Percentiles rank a stretch among this genome's conserved stretches.
Evolutionary conservation across 169 alveolate genomes (phyloP).

Genomic region (Prorocentrum cordatum): DNA sequence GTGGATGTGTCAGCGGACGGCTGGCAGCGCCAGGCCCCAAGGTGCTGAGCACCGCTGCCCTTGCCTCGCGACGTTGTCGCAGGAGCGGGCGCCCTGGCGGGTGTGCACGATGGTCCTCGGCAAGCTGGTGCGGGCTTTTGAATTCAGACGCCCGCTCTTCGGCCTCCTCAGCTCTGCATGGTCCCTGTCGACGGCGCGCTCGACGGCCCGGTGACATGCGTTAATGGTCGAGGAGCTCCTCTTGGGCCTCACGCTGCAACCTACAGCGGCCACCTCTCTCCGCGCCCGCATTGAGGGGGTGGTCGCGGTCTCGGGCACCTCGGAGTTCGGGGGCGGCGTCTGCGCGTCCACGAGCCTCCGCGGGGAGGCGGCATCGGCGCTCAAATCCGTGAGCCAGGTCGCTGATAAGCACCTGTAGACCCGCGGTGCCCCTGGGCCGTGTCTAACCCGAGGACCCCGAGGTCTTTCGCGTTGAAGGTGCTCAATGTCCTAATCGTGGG

Average conservation of each 20-base stretch:
- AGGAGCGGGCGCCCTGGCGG: not conserved
- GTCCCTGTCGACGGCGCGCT: not conserved
- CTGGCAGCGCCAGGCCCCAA: not conserved
- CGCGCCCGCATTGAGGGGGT: not conserved
- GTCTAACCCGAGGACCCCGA: too few relatives aligned
- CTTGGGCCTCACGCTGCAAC: not conserved
- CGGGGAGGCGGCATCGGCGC: too few relatives aligned
- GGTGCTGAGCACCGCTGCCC: not conserved
- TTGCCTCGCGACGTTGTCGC: not conserved
- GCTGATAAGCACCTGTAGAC: too few relatives aligned
- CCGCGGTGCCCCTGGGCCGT: too few relatives aligned
- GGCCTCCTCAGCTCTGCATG: not conserved
- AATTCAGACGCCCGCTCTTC: conserved; percentile 13
- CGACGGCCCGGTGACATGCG: too few relatives aligned
- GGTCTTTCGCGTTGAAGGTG: too few relatives aligned
- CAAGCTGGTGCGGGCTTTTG: not conserved
- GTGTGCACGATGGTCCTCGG: not conserved
- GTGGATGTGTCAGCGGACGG: not conserved
- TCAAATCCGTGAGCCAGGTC: too few relatives aligned
- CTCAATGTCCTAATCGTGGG: too few relatives aligned
- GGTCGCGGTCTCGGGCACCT: conserved; percentile 8
- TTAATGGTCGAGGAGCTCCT: not conserved
- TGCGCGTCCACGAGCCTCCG: too few relatives aligned
- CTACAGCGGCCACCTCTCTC: not conserved
- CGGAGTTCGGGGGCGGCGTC: not conserved